Evolutionary conservation across 2,329 filamentous ascomycete genomes (phyloP), one percentile per base, ranked within the genome.

Genomic region (Colletotrichum coccodes): DNA sequence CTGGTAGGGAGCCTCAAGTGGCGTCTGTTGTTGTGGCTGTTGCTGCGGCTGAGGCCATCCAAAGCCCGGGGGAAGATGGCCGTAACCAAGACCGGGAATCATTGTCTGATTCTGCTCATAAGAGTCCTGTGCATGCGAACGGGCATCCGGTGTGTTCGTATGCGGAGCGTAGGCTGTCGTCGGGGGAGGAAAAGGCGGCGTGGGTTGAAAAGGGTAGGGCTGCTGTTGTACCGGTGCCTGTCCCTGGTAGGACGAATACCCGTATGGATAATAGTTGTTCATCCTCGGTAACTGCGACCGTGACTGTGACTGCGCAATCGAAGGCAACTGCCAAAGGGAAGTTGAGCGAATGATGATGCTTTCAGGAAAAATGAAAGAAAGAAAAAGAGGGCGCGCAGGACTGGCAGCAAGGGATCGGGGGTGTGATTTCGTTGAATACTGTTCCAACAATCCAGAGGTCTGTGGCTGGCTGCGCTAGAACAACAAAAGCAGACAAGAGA

Each of bases 241-340:
- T 42, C 73, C 74, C 32, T 69, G 74, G 54, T 75, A 75, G n/a
- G 76, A 77, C 65, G 76, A 74, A 64, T 81, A 79, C 54, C 76
- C 74, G 58, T 80, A 80, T 18, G 79, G 77, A 68, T 80, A 80
- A 54, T 81, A 79, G 44, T 82, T 78, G 81, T 84, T 85, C 42
- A 66, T 73, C 54, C 61, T 44, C 32, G 40, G 49, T 12, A 54
- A 32, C 46, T 23, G 61, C 47, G 46, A 68, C 34, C 28, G 61
- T 46, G 56, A 47, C 52, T 57, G 61, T 46, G 56, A 47, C 52
- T 57, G 38, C 46, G 21, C 11, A 21, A 8, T 23, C 18, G 34
- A n/a, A 49, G 4, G 44, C 21, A 21, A 54, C 46, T 60, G 44
- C 16, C 6, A 28, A 50, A 14, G 18, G 16, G 18, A 49, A 28